A percentile compares a stretch with the other conserved stretches of the same genome.
These are phyloP conservation scores for Coprinopsis strossmayeri DNA, from an alignment of 768 basidiomycete species.

Conservation along the genomic window DNA sequence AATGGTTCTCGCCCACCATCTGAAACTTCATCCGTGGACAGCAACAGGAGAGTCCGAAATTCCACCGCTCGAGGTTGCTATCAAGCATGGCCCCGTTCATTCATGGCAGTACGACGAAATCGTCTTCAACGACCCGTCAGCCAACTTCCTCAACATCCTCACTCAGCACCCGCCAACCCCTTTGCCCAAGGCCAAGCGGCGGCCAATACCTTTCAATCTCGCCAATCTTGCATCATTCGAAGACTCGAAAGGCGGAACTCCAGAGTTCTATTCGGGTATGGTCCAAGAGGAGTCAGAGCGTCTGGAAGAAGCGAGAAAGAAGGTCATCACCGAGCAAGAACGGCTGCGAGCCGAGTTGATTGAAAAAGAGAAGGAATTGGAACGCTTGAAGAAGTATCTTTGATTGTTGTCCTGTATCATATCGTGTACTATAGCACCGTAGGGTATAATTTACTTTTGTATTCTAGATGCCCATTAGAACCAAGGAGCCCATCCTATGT, in stretches of 20 bases:
- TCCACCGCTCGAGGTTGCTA: constrained; percentile 59
- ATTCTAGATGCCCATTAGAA: constrained; percentile 11
- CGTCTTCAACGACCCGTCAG: constrained; percentile 91
- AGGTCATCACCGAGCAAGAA: constrained; percentile 71
- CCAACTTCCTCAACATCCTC: constrained; percentile 76
- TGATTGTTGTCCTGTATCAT: constrained; percentile 3
- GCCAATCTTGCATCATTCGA: constrained; percentile 59
- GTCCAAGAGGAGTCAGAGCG: constrained; percentile 81
- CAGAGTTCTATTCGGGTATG: constrained; percentile 83
- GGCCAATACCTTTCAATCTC: constrained; percentile 66
- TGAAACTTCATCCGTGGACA: constrained; percentile 92
- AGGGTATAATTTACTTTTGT: neutral
- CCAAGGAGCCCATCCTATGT: constrained; percentile 87
- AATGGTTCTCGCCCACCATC: constrained; percentile 81
- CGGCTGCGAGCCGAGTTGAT: constrained; percentile 59
- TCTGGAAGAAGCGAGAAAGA: constrained; percentile 69
- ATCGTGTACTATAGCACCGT: constrained; percentile 4
- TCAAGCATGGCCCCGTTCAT: constrained; percentile 74
- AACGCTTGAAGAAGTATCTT: constrained; percentile 57
- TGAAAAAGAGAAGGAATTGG: constrained; percentile 80
- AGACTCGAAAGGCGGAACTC: constrained; percentile 59
- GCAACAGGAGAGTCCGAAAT: constrained; percentile 56
- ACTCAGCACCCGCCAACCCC: constrained; percentile 79
- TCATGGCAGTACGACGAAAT: constrained; percentile 99
- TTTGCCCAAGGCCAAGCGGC: constrained; percentile 55